Percentiles rank a stretch among this genome's conserved stretches.
Evolutionary conservation across 2,329 filamentous ascomycete species (phyloP).

Genomic region (Hypoxylon sp.): DNA sequence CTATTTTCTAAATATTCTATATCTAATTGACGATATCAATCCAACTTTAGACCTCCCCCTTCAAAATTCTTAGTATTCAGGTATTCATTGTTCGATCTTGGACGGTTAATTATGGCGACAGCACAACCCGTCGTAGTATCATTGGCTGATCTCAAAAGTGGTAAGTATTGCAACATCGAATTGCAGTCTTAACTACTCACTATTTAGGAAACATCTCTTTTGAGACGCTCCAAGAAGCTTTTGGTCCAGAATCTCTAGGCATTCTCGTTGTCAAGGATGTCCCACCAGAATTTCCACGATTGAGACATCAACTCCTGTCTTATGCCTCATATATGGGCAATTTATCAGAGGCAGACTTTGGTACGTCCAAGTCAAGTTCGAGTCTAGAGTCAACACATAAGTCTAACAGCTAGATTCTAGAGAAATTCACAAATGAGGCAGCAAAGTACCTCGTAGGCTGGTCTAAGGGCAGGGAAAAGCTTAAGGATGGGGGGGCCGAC

Average conservation of each 20-base stretch:
- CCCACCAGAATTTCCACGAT: conserved; percentile 76
- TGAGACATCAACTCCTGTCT: conserved; percentile 82
- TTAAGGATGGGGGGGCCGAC: conserved; percentile 83
- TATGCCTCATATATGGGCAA: conserved; percentile 92
- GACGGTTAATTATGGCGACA: conserved; percentile 58
- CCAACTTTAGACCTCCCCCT: neutral
- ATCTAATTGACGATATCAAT: conserved; percentile 1
- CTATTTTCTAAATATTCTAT: conserved; percentile 1
- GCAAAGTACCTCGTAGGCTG: conserved; percentile 80
- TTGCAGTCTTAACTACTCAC: conserved; percentile 13
- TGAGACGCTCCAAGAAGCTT: conserved; percentile 80
- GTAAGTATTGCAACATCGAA: conserved; percentile 57
- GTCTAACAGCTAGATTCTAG: conserved; percentile 47
- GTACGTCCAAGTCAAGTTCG: conserved; percentile 61
- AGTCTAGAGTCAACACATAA: neutral
- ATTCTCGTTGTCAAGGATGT: conserved; percentile 95
- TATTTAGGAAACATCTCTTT: conserved; percentile 75
- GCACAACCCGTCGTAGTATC: conserved; percentile 74
- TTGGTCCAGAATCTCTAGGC: conserved; percentile 90
- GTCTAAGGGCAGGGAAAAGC: conserved; percentile 86
- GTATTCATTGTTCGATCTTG: neutral
- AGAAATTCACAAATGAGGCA: conserved; percentile 70
- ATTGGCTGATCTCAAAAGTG: conserved; percentile 71
- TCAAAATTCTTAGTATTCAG: neutral
- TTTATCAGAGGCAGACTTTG: conserved; percentile 78